A percentile compares a stretch with the other conserved stretches of the same genome.
Evolutionary conservation across 208 protist species (phyloP).

Genomic region (Trypanosoma vivax): DNA sequence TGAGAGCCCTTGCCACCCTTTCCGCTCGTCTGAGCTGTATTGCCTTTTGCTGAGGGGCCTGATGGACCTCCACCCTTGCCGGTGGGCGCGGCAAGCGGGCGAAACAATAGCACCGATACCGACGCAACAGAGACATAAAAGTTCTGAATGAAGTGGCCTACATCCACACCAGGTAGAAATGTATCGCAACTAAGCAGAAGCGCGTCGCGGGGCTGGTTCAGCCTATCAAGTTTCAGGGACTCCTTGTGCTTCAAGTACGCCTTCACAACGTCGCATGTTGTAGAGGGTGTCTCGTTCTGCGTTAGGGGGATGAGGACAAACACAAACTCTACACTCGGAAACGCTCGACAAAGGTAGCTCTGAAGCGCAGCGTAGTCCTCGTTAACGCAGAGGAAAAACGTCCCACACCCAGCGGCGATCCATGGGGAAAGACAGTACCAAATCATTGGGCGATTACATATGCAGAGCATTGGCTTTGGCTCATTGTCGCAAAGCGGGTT

Average conservation of each 20-base stretch:
- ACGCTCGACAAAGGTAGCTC: constrained; percentile 55
- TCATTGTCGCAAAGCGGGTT: constrained; percentile 54
- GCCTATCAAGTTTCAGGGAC: constrained; percentile 26
- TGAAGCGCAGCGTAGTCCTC: constrained; percentile 46
- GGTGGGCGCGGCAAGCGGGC: constrained; percentile 16
- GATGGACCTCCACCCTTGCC: constrained; percentile 2
- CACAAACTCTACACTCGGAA: constrained; percentile 50
- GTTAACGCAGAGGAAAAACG: constrained; percentile 78
- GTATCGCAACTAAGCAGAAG: constrained; percentile 78
- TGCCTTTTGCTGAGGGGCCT: not conserved
- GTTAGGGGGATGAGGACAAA: constrained; percentile 57
- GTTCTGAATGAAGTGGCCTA: constrained; percentile 57
- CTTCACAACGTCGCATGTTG: constrained; percentile 68
- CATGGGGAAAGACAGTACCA: constrained; percentile 75
- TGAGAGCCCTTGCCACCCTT: constrained; percentile 15
- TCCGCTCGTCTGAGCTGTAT: not conserved
- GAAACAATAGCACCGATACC: constrained; percentile 58
- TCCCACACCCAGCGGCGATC: constrained; percentile 58
- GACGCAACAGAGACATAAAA: constrained; percentile 72
- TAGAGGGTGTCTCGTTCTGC: constrained; percentile 43
- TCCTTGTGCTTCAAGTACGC: constrained; percentile 73
- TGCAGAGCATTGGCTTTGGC: constrained; percentile 58
- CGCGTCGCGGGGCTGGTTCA: constrained; percentile 41
- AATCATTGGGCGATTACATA: constrained; percentile 80
- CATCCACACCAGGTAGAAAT: constrained; percentile 64